Conservation (phyloP, 176 grass and related monocot species). For the Zoysia pacifica region DNA sequence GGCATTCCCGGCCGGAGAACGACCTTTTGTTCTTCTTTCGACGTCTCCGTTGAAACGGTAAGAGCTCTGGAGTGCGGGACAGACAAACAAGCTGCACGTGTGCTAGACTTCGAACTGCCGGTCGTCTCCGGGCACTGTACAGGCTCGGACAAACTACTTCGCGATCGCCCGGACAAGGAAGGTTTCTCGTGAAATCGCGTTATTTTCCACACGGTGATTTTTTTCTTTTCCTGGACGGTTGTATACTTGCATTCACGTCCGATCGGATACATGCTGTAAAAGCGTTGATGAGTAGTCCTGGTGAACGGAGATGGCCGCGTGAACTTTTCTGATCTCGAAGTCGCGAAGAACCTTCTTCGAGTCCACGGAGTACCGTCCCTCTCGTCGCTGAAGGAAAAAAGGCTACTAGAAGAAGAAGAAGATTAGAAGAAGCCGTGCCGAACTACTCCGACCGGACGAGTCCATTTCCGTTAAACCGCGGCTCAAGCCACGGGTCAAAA, state of each 20-base stretch:
- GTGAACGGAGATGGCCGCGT: not conserved
- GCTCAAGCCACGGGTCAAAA: not conserved
- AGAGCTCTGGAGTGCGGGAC: not conserved
- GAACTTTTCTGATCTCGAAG: not conserved
- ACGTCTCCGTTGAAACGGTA: constrained; percentile 8
- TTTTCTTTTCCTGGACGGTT: not conserved
- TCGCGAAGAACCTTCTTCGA: not conserved
- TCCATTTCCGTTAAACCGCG: not conserved
- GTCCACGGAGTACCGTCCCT: not conserved
- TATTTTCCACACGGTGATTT: not conserved
- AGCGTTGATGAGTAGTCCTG: not conserved
- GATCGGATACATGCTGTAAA: not conserved
- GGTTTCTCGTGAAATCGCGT: not conserved
- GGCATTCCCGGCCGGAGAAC: not conserved
- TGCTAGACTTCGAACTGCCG: not conserved
- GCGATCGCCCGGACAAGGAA: not conserved
- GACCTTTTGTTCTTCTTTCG: not conserved
- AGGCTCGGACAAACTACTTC: not conserved
- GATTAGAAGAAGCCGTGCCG: not conserved
- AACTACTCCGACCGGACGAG: not conserved
- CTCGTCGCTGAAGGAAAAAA: not conserved
- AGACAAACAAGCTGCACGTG: not conserved
- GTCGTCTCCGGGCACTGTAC: not conserved
- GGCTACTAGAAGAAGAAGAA: not conserved
- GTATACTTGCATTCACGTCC: not conserved